Base-by-base conservation (phyloP, 2,329 filamentous ascomycete species). In the Paecilomyces sp. region DNA sequence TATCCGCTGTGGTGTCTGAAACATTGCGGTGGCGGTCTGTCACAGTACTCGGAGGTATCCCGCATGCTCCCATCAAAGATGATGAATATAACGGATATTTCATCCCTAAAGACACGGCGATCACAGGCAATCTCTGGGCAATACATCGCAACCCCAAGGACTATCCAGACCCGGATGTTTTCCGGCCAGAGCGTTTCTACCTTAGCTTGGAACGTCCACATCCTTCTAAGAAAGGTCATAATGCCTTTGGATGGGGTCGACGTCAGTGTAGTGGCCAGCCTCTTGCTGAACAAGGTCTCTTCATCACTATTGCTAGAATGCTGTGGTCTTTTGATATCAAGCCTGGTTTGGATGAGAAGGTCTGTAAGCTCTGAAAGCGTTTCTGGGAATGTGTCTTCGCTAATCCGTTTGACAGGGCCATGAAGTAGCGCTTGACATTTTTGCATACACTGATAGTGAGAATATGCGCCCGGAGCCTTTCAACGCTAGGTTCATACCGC, bases 221-320 rank as follows among this genome's bases (percentile, higher is more conserved):
- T 52, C 65, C 67, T 28, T 63, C 61, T 15, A 64, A 63, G 15
- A 70, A 74, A 7, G 75, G 76, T 52, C 79, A 82, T 55, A 82
- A 79, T 64, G 70, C 62, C 1, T 83, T 82, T 62, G 80, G 80
- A 0, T 76, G 74, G 8, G 81, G 81, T 0, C 72, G 81, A 6
- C 73, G 81, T 6, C 74, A 79, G 31, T 83, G 81, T 61, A 74
- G 76, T 1, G 81, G 81, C 0, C 75, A 81, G 60, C 81, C 84
- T 50, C 74, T 85, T 1, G 81, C 80, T 0, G 75, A 79, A 25
- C 78, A 81, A 0, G 83, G 79, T 0, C 73, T 84, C 0, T 70
- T 72, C 3, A 74, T 80, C 56, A 62, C 63, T 7, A 25, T 66
- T 24, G 62, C 62, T 7, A 63, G 62, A 25, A 59, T 66, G 15